Conservation (phyloP, 176 grass and related monocot species). For the Hordeum marinum region DNA sequence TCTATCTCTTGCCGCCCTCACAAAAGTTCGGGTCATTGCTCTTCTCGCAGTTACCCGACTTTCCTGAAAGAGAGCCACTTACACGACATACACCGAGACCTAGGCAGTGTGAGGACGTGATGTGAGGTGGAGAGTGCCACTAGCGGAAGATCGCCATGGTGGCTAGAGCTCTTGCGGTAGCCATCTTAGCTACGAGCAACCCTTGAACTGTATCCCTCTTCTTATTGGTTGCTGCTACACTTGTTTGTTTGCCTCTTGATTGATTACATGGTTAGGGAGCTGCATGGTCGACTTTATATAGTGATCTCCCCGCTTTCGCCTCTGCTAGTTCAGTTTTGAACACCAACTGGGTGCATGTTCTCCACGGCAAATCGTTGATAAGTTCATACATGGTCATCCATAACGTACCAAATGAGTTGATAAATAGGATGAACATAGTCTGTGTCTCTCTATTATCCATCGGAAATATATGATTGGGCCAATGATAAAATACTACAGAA, state of each 20-base stretch:
- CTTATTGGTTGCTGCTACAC: background rate
- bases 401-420: no score
- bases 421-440: no score
- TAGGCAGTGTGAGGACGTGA: no score
- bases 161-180: background rate
- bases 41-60: no score
- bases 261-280: background rate
- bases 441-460: no score
- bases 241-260: background rate
- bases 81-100: no score
- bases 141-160: background rate
- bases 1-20: slow-evolving; percentile 19
- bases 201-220: background rate
- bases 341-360: background rate
- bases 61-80: no score
- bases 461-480: background rate
- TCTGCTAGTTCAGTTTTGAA: background rate
- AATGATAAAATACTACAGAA: background rate
- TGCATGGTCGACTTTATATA: background rate
- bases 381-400: background rate
- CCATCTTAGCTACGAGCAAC: background rate
- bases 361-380: background rate
- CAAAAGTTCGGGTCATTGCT: slow-evolving; percentile 12
- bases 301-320: background rate
- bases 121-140: no score